Evolutionary conservation across 2,329 filamentous ascomycete species (phyloP), one percentile per base, ranked within the genome.

Genomic region (Neophaeococcomyces aloes): DNA sequence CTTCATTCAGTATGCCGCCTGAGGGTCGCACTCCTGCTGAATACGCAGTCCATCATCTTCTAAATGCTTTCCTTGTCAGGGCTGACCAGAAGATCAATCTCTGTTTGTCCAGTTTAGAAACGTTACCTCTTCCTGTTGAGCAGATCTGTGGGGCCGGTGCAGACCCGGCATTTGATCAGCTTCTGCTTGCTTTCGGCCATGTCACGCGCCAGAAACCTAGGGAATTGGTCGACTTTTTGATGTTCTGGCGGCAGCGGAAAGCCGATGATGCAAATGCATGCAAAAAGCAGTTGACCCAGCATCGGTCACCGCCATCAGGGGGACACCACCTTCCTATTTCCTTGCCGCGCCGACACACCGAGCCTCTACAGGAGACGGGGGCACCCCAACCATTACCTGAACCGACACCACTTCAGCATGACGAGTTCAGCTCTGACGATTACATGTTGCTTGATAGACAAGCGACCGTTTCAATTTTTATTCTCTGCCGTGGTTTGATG

Each of bases 221-320:
- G 60, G 85, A 87, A 4, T 67, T 98, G 40, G 95, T 98, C 57
- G 91, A 98, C 63, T 88, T 86, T 15, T 87, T 98, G 62, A 98
- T 98, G 86, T 75, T 94, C 25, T 98, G 91, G 91, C 80, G 91
- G 44, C 96, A 95, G 64, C 85, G 79, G 52, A 96, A 96, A 67
- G 94, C 87, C 52, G 89, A 96, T 63, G 79, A 83, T 17, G 87
- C 88, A 21, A 81, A 78, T 54, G 76, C 81, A 50, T 81, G 83
- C 21, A 67, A 69, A 41, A 66, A 69, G 37, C 49, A 56, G 29
- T 40, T 54, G 11, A 42, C 44, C 18, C 48, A 51, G 34, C 48
- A 50, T 21, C 34, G 50, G 31, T 36, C 44, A 14, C 39, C 39
- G 5, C 10, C 23, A 11, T 29, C 27, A 23, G 18, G 7, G 14